Base-by-base conservation (phyloP, 2,329 filamentous ascomycete species). In the Colletotrichum sp. region DNA sequence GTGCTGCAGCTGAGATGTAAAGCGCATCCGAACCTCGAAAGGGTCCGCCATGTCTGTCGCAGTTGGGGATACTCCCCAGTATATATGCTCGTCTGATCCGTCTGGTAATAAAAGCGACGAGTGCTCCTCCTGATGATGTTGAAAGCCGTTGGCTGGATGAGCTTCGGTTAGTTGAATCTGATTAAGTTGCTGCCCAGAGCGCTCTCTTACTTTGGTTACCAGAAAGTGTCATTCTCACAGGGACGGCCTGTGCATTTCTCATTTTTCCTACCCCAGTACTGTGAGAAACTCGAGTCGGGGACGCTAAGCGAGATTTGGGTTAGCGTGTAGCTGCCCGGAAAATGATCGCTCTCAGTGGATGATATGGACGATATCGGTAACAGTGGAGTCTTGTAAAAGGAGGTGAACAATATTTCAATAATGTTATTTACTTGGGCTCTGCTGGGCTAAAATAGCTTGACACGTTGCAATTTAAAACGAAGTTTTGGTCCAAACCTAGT, bases 21-120 rank as follows among this genome's bases (percentile, higher is more conserved):
- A 99, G 86, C 96, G 96, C 92, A 99, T 96, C 83, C 97, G 96
- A 80, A 99, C 96, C 88, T 99, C 97, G 85, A 99, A 99, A 8
- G 98, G 97, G 86, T 99, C 96, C 65, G 90, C 87, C 90, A 92
- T 92, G 32, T 72, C 68, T 83, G 79, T 13, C 21, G 49, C 6
- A 6, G 24, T 26, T 21, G 12, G 18, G 16, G n/a, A 4, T 26
- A 24, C 21, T 44, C 44, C 71, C 32, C 36, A 18, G 39, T 64
- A 16, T 6, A 36, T 28, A 34, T 52, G 10, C 5, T n/a, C 15
- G 18, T 63, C 55, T 24, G n/a, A 8, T 16, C 18, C 44, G n/a
- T 24, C 24, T 21, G 21, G 16, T 13, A 16, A 32, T 18, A n/a
- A 62, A 8, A 36, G 24, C 12, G 18, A 24, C 21, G 24, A 39